Percentiles rank a stretch among this genome's conserved stretches.
phyloP scores from a whole-genome alignment of 352 stramenopile genomes.

The Pythium insidiosum region DNA sequence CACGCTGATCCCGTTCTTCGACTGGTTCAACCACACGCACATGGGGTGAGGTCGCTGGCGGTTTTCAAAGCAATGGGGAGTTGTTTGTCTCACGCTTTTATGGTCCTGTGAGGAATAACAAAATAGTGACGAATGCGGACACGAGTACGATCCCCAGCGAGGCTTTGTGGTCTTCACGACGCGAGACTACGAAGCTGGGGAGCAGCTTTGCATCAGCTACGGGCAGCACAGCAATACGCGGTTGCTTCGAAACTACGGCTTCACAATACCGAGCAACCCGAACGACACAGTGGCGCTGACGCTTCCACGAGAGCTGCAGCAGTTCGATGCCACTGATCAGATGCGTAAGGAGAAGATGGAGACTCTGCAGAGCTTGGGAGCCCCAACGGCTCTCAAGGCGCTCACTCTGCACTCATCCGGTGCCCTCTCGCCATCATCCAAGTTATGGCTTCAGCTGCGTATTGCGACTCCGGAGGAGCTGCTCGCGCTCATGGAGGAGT shows the following conservation, averaged over 20 bases:
- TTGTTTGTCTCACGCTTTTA: too few relatives aligned
- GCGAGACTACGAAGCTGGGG: slow-evolving; percentile 36
- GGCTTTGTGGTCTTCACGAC: slow-evolving; percentile 62
- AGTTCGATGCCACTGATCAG: slow-evolving; percentile 22
- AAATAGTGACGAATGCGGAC: slow-evolving; percentile 61
- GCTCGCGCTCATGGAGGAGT: slow-evolving; percentile 27
- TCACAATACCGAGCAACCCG: slow-evolving; percentile 32
- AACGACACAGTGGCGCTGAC: slow-evolving; percentile 33
- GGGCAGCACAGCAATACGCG: slow-evolving; percentile 55
- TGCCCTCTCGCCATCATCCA: slow-evolving; percentile 18
- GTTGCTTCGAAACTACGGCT: slow-evolving; percentile 78
- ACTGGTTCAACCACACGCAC: slow-evolving; percentile 80
- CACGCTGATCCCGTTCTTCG: slow-evolving; percentile 78
- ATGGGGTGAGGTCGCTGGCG: slow-evolving; percentile 30
- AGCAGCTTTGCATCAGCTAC: slow-evolving; percentile 83
- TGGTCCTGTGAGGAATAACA: too few relatives aligned
- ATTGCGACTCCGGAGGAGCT: slow-evolving; percentile 38
- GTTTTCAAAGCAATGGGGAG: too few relatives aligned
- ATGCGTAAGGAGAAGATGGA: slow-evolving; percentile 14
- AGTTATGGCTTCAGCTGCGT: slow-evolving; percentile 49
- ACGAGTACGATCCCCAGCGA: slow-evolving; percentile 43
- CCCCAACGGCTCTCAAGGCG: background rate
- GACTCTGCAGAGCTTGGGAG: slow-evolving; percentile 4
- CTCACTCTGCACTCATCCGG: slow-evolving; percentile 26
- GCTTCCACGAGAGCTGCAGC: slow-evolving; percentile 28